Evolutionary conservation across 2,329 filamentous ascomycete genomes (phyloP).

Genomic region (Scleromitrula shiraiana): DNA sequence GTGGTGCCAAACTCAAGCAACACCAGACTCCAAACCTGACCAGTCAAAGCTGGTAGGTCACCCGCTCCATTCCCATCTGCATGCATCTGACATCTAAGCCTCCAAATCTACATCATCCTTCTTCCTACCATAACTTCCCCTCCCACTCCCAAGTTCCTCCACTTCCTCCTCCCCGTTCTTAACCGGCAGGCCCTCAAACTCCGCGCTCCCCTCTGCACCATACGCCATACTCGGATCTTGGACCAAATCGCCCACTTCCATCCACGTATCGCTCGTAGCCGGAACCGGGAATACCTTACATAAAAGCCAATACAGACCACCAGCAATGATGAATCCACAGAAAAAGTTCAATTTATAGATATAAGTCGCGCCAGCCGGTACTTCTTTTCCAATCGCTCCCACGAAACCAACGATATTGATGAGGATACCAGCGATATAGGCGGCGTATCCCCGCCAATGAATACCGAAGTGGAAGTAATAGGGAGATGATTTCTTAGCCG

Average conservation of each 20-base stretch:
- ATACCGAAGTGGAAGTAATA: constrained; percentile 72
- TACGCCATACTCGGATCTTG: constrained; percentile 35
- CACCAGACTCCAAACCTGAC: background rate
- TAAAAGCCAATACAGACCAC: constrained; percentile 58
- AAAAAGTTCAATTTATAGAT: constrained; percentile 93
- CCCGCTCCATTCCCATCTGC: too few species aligned
- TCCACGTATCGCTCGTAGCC: constrained; percentile 67
- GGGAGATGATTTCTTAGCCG: constrained; percentile 53
- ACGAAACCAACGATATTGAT: constrained; percentile 91
- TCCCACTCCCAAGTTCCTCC: background rate
- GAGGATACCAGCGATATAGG: constrained; percentile 75
- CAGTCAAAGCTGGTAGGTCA: too few species aligned
- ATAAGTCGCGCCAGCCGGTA: constrained; percentile 73
- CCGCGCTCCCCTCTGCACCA: constrained; percentile 17
- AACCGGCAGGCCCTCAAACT: background rate
- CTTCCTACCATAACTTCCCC: too few species aligned
- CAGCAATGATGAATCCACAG: constrained; percentile 67
- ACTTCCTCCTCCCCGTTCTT: background rate
- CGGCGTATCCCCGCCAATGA: constrained; percentile 75
- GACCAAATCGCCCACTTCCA: constrained; percentile 63
- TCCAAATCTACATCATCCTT: constrained; percentile 2
- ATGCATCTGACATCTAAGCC: too few species aligned
- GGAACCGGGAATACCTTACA: constrained; percentile 65
- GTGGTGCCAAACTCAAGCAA: background rate
- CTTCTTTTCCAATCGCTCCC: constrained; percentile 62